phyloP scores from a whole-genome alignment of 2,329 filamentous ascomycete genomes.

The Colletotrichum chrysophilum region DNA sequence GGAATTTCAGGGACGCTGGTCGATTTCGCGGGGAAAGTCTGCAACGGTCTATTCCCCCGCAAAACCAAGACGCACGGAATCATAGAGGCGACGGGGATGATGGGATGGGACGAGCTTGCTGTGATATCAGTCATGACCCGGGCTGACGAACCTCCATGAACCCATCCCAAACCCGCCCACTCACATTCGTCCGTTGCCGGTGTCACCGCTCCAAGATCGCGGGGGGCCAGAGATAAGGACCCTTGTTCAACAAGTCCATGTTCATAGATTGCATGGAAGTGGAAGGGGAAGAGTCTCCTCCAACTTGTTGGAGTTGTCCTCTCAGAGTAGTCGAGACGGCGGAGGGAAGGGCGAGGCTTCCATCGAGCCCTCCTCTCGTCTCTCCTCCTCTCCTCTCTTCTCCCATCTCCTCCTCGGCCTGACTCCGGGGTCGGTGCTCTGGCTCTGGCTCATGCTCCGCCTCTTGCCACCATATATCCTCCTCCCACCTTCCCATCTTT shows the following conservation, averaged over 20 bases:
- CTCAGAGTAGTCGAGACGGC: not conserved
- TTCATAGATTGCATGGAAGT: not conserved
- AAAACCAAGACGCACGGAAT: constrained; percentile 14
- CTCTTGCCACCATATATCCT: constrained; percentile 19
- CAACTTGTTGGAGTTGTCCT: not conserved
- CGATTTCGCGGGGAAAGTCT: constrained; percentile 19
- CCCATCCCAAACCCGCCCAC: not conserved
- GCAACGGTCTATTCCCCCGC: constrained; percentile 20
- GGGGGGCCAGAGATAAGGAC: constrained; percentile 19
- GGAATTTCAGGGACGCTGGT: constrained; percentile 10
- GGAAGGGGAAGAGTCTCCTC: not conserved
- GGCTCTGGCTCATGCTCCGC: constrained; percentile 3
- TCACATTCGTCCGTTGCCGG: constrained; percentile 5
- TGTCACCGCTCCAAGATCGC: constrained; percentile 19
- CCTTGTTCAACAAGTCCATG: not conserved
- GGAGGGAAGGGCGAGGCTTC: not conserved
- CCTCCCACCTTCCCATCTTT: constrained; percentile 1
- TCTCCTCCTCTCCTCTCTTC: not conserved
- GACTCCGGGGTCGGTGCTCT: constrained; percentile 14
- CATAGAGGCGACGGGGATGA: not conserved
- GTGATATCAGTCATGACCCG: not conserved
- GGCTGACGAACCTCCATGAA: not conserved
- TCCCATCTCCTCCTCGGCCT: constrained; percentile 3
- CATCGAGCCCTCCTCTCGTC: not conserved
- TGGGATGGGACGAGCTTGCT: not conserved